Conservation (phyloP, 495 filamentous ascomycete genomes). For the Xylaria nigripes region DNA sequence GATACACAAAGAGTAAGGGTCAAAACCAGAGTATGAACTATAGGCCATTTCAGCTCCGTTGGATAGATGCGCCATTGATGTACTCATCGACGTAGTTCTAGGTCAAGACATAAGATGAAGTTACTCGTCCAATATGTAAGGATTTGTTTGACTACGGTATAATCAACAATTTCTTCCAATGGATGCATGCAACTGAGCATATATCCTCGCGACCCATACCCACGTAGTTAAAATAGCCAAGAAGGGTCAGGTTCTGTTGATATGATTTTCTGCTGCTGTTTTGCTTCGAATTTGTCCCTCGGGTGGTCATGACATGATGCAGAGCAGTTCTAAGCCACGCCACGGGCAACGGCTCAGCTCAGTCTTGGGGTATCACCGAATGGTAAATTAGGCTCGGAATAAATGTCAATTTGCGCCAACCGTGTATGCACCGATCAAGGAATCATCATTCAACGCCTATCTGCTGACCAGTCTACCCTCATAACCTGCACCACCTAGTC, state of each 20-base stretch:
- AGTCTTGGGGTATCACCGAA: background rate
- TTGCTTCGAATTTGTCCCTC: background rate
- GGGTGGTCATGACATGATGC: background rate
- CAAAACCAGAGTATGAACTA: too few species aligned
- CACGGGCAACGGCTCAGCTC: background rate
- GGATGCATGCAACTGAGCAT: background rate
- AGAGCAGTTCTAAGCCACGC: background rate
- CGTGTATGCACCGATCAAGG: constrained; percentile 14
- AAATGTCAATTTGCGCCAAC: constrained; percentile 9
- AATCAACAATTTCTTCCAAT: background rate
- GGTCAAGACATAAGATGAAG: background rate
- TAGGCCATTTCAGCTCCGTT: too few species aligned
- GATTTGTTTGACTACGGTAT: background rate
- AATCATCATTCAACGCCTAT: constrained; percentile 14
- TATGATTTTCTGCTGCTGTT: background rate
- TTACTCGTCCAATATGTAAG: background rate
- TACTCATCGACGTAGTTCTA: background rate
- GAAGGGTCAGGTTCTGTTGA: background rate
- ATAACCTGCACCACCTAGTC: constrained; percentile 7
- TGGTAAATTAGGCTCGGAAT: constrained; percentile 1
- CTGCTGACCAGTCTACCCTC: constrained; percentile 12
- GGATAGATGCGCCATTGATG: too few species aligned
- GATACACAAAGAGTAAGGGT: background rate
- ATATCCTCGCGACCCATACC: background rate
- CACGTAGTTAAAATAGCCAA: background rate